Percentiles rank a stretch among this genome's conserved stretches.
phyloP scores from a whole-genome alignment of 441 rosid species.

The Brassica hybrid region DNA sequence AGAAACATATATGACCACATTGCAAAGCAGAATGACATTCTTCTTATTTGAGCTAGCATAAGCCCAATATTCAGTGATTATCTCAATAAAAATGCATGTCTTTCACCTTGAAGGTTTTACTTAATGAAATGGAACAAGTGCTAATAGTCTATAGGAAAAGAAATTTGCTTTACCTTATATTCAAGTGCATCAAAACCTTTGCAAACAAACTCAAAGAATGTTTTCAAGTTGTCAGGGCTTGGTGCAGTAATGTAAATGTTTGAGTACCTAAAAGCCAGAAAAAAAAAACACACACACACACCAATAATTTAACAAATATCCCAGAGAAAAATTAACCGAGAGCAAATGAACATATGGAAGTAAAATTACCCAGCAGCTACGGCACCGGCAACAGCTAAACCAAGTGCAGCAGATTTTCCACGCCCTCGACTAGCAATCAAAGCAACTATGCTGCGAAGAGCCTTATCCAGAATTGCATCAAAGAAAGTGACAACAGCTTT shows the following conservation, averaged over 20 bases:
- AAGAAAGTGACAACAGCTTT: slow-evolving; percentile 87
- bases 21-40: slow-evolving; percentile 5
- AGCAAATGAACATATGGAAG: neutral
- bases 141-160: slow-evolving; percentile 11
- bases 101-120: too few species aligned
- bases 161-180: slow-evolving; percentile 64
- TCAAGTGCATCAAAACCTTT: slow-evolving; percentile 85
- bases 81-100: neutral
- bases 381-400: slow-evolving; percentile 92
- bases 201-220: slow-evolving; percentile 91
- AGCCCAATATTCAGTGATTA: neutral
- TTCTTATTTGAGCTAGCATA: slow-evolving; percentile 22
- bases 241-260: slow-evolving; percentile 94
- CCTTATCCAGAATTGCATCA: slow-evolving; percentile 91
- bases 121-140: too few species aligned
- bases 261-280: slow-evolving; percentile 69
- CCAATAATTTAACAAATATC: slow-evolving; percentile 4
- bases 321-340: neutral
- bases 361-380: slow-evolving; percentile 83
- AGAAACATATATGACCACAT: slow-evolving; percentile 24
- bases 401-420: slow-evolving; percentile 98
- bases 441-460: slow-evolving; percentile 81
- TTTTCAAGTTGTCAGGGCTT: slow-evolving; percentile 93
- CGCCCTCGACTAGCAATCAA: slow-evolving; percentile 98
- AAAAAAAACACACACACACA: neutral